Evolutionary conservation across 805 yeast genomes (phyloP), one percentile per base, ranked within the genome.

Genomic region (Ogataea haglerorum): DNA sequence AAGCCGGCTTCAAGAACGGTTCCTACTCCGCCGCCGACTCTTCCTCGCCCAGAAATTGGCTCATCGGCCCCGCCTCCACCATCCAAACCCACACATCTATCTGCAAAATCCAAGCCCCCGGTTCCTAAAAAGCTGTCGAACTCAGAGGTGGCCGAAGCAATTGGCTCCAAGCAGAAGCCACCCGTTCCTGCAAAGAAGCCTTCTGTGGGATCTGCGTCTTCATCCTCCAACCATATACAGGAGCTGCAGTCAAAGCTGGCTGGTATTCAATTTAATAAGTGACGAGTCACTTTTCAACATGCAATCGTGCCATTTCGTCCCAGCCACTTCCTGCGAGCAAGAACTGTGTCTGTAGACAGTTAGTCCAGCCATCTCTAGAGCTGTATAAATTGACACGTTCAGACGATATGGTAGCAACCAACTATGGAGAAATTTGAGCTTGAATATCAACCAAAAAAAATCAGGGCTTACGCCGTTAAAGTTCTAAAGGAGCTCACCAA

Each of bases 171-270:
- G 31, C 33, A 39, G 25, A 21, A 36, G 25, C 45, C 37, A 38
- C 35, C 51, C 31, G 43, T 47, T 30, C 54, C 49, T 14, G 12
- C 42, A 3, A 48, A 48, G 30, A 49, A 40, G 17, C 27, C 45
- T 34, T 27, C 46, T 38, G 12, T 38, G 40, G 30, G 38, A 22
- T 15, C 49, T 17, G 30, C 28, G 6, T 16, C 42, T 3, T 12
- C 21, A 14, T 14, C 36, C 12, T 27, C 45, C 10, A 30, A 45
- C 13, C 64, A 61, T 39, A 60, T 63, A 30, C 50, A 48, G 41
- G 67, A 63, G 25, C 37, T 63, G 21, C 67, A 63, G 33, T 45
- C 52, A 6, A 52, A 45, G 30, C 36, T 63, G 34, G 49, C 52
- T 26, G 54, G 53, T 6, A n/a, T 60, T 10, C 52, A 57, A 26